Percentiles rank a stretch among this genome's conserved stretches.
Evolutionary conservation across 768 basidiomycete genomes (phyloP).

Genomic region (Suillus lakei): DNA sequence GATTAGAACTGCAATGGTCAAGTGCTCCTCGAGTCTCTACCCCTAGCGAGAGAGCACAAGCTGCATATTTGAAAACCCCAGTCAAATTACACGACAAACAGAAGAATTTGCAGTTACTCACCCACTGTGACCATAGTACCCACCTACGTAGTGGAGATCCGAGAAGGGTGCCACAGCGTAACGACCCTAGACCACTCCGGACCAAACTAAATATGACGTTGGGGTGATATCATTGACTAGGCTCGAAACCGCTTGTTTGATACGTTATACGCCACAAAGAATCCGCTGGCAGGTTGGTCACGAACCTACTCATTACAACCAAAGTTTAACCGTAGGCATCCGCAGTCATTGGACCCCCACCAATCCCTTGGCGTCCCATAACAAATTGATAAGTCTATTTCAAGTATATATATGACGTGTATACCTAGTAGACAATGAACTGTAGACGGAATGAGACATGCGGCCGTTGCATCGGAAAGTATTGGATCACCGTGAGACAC

Average conservation of each 20-base stretch:
- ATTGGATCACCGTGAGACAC: not conserved
- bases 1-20: not conserved
- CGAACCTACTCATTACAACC: not conserved
- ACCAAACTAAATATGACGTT: not conserved
- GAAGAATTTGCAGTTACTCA: not conserved
- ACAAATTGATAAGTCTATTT: not conserved
- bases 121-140: not conserved
- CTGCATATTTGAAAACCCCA: not conserved
- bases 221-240: not conserved
- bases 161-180: not conserved
- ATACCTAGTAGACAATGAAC: not conserved
- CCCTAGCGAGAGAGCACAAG: not conserved
- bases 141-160: not conserved
- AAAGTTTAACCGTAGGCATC: not conserved
- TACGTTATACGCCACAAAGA: not conserved
- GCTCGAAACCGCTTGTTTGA: not conserved
- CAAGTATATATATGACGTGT: not conserved
- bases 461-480: not conserved
- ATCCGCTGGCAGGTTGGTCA: not conserved
- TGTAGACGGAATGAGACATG: not conserved
- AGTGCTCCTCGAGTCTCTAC: not conserved
- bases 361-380: not conserved
- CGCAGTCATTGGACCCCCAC: not conserved
- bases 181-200: not conserved
- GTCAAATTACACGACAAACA: not conserved